These are phyloP conservation scores for Heracleum sosnowskyi DNA, from an alignment of 129 eudicot genomes.

Conservation along the genomic window DNA sequence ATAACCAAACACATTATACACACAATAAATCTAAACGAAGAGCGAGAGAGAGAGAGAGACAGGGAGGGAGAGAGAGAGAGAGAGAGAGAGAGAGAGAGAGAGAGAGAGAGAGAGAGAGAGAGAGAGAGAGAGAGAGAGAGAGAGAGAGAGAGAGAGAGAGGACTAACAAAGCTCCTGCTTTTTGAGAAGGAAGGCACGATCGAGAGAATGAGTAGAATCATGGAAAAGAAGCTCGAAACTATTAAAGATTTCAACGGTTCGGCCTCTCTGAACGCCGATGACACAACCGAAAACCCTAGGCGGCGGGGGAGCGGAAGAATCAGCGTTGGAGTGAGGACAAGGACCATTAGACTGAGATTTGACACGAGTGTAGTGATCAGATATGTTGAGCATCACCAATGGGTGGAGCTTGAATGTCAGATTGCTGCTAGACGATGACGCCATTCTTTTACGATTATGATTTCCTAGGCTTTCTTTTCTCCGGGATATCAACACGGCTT, in stretches of 20 bases:
- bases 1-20: not conserved
- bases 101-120: too few species aligned
- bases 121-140: not conserved
- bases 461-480: too few species aligned
- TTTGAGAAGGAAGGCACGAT: slow-evolving; percentile 75
- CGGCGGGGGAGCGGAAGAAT: slow-evolving; percentile 17
- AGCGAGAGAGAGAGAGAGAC: not conserved
- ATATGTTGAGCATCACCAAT: slow-evolving; percentile 78
- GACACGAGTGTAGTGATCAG: slow-evolving; percentile 90
- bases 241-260: slow-evolving; percentile 92
- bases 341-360: slow-evolving; percentile 55
- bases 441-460: slow-evolving; percentile 23
- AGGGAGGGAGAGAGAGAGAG: not conserved
- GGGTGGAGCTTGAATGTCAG: slow-evolving; percentile 95
- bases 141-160: not conserved
- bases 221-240: slow-evolving; percentile 84
- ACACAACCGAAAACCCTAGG: slow-evolving; percentile 85
- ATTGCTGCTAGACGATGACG: slow-evolving; percentile 71
- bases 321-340: slow-evolving; percentile 23
- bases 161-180: slow-evolving; percentile 87
- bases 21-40: not conserved
- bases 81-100: too few species aligned
- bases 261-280: slow-evolving; percentile 86
- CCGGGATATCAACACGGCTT: too few species aligned
- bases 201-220: slow-evolving; percentile 52